Evolutionary conservation across 2,329 filamentous ascomycete species (phyloP).

Genomic region (Pseudogymnoascus sp.): DNA sequence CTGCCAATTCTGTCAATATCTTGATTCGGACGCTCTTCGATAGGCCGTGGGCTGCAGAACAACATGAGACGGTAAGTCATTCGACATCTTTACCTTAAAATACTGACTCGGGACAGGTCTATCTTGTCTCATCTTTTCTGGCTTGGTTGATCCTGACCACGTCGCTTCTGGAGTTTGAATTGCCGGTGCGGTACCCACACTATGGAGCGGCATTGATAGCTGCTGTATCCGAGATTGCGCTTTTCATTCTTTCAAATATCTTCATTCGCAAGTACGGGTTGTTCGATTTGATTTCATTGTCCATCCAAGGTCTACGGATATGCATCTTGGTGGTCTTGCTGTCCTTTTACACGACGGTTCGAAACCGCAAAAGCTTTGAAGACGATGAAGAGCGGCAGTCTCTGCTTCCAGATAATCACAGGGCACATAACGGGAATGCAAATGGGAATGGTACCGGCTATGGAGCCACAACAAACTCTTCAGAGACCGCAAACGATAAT

Average conservation of each 20-base stretch:
- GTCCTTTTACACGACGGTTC: constrained; percentile 27
- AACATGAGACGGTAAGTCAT: constrained; percentile 27
- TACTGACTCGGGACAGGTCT: constrained; percentile 34
- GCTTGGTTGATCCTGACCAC: constrained; percentile 54
- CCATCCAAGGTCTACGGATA: constrained; percentile 24
- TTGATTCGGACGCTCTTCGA: constrained; percentile 21
- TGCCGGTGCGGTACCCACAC: constrained; percentile 53
- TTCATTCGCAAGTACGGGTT: constrained; percentile 18
- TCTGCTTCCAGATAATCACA: constrained; percentile 41
- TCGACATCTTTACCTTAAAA: not conserved
- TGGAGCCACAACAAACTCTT: constrained; percentile 2
- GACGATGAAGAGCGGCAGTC: constrained; percentile 50
- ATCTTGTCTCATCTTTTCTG: constrained; percentile 51
- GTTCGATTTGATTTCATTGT: constrained; percentile 22
- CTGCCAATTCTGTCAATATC: constrained; percentile 25
- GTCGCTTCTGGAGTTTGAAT: constrained; percentile 41
- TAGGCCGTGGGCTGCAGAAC: constrained; percentile 20
- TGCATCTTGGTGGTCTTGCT: constrained; percentile 29
- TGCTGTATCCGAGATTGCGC: constrained; percentile 44
- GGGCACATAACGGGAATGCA: constrained; percentile 21
- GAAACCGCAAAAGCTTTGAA: constrained; percentile 26
- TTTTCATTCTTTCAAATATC: constrained; percentile 33
- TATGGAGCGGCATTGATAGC: constrained; percentile 54
- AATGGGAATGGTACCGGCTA: constrained; percentile 19
- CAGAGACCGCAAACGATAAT: constrained; percentile 12